Evolutionary conservation across 768 basidiomycete genomes (phyloP), one percentile per base, ranked within the genome.

Genomic region (Mycena polygramma): DNA sequence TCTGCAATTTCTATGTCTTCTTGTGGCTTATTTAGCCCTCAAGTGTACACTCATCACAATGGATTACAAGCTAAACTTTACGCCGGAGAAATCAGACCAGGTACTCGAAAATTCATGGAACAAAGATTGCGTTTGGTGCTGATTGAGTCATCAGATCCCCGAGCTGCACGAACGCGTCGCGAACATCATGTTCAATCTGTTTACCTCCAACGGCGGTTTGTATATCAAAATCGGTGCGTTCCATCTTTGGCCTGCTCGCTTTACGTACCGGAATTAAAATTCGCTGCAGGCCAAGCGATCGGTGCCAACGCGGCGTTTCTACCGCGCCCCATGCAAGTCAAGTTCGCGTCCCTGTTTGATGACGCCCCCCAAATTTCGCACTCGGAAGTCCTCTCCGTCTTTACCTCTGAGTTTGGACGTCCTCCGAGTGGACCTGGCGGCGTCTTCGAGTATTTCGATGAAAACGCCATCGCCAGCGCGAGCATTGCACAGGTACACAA

Each of bases 401-500:
- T 96, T 75, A 74, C 82, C 39, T 81, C 85, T 39, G 92, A 96
- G 76, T 91, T 94, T 11, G 92, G 92, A 1, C 80, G 86, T 2
- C 87, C 88, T 0, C 92, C 91, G 0, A 80, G 86, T 45, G 89
- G 90, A 0, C 91, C 93, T 0, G 87, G 86, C 30, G 94, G 93
- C 20, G 81, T 96, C 2, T 97, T 97, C 74, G 90, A 90, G 43
- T 81, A 87, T 14, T 97, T 98, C 69, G 92, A 95, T 63, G 86
- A 90, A 70, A 77, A 86, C 3, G 91, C 96, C 0, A 83, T 94
- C 1, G 96, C 96, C 0, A 94, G 93, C 70, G 97, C 97, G 2
- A 94, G 93, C 74, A 92, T 98, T 66, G 96, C 96, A 0, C 97
- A 98, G 77, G 97, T 98, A 0, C 96, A 98, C 77, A 86, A 87